Base-by-base conservation (phyloP, 2,329 filamentous ascomycete genomes). In the Fusarium liriodendri region DNA sequence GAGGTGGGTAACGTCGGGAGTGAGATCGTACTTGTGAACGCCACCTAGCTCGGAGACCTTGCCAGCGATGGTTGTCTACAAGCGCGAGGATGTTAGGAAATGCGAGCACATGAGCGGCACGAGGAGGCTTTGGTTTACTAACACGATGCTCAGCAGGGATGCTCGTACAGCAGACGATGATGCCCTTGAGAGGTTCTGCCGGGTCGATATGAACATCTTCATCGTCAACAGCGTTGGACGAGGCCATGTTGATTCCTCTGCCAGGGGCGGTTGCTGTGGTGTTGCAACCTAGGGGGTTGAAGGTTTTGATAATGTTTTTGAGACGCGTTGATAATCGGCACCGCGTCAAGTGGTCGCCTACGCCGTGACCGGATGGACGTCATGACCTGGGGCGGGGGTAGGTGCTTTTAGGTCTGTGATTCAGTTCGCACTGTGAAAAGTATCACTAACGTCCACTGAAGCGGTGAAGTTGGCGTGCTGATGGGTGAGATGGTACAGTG, bases 1-100 rank as follows among this genome's bases (percentile, higher is more conserved):
- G 55, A 99, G 91, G 85, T 99, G 97, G 6, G 97, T 98, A 57
- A 97, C 95, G 82, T 98, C 95, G 66, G 94, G 94, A n/a, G 95
- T 98, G 52, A 99, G 90, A 82, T 99, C 95, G 82, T 95, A 93
- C 78, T 94, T 95, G 87, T 97, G 94, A 69, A 89, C 83, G 60
- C 95, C 97, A 74, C 97, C 97, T 87, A 99, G 95, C 80, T 98
- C 91, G 72, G 87, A 83, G 20, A 94, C 93, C 70, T 91, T 90
- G 58, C 87, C 83, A 18, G 89, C 90, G 58, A 95, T 87, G 63
- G 90, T 86, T 50, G 84, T 83, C 87, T 89, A 52, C 33, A 25
- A 37, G 68, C 32, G 35, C 37, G 47, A 40, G n/a, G 38, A 45
- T 47, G 42, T 65, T 38, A 58, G 55, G 63, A 59, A 52, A 47